These are phyloP conservation scores for Fusarium sp. DNA, from an alignment of 2,329 filamentous ascomycete genomes.

Conservation along the genomic window DNA sequence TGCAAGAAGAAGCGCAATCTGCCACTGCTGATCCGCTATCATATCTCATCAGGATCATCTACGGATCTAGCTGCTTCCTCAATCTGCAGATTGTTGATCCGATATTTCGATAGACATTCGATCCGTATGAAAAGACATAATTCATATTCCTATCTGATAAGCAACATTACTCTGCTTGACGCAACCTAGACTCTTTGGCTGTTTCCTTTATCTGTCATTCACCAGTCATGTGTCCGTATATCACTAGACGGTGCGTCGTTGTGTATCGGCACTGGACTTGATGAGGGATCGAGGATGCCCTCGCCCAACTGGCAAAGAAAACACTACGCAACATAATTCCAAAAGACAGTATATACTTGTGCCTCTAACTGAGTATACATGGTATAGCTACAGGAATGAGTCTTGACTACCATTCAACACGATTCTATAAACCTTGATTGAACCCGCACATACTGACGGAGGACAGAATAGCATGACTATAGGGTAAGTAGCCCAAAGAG, in stretches of 20 bases:
- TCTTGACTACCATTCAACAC: not conserved
- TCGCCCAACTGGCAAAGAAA: not conserved
- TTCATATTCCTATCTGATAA: not conserved
- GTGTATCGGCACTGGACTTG: not conserved
- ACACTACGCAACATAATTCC: not conserved
- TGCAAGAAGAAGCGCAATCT: not conserved
- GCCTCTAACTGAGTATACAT: not conserved
- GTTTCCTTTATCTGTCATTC: not conserved
- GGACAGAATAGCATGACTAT: not conserved
- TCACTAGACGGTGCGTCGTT: not conserved
- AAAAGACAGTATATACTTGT: not conserved
- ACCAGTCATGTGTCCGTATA: not conserved
- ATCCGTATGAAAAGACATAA: not conserved
- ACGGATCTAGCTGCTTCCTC: not conserved
- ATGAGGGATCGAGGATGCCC: not conserved
- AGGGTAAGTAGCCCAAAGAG: not conserved
- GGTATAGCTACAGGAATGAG: not conserved
- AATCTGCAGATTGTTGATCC: not conserved
- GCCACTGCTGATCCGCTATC: not conserved
- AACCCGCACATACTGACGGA: not conserved
- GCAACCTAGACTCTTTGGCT: not conserved
- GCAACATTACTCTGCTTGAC: not conserved
- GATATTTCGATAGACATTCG: not conserved
- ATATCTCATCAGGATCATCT: not conserved
- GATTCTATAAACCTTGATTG: not conserved